A percentile compares a stretch with the other conserved stretches of the same genome.
Conservation (phyloP, 441 rosid species). For the Macaranga tanarius region DNA sequence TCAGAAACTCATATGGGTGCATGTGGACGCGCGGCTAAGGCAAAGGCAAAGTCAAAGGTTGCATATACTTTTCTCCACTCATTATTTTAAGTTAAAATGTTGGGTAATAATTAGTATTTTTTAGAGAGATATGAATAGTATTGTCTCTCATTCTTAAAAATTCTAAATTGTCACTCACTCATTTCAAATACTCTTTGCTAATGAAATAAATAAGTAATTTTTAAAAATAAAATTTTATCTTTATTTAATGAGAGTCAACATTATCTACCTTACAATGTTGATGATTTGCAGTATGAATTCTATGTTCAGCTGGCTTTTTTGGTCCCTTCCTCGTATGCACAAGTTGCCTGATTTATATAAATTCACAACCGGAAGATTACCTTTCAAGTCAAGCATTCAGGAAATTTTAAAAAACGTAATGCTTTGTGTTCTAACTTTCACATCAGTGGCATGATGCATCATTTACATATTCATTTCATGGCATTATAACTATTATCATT, state of each 20-base stretch:
- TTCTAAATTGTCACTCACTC: no score
- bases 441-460: neutral
- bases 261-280: no score
- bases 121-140: no score
- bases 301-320: conserved; percentile 1
- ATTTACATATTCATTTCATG: neutral
- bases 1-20: neutral
- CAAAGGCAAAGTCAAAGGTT: neutral
- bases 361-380: neutral
- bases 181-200: no score
- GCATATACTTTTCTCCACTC: neutral
- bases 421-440: conserved; percentile 1
- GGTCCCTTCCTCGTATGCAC: no score
- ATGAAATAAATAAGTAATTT: no score
- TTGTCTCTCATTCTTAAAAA: no score
- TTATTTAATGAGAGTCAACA: no score
- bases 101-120: no score
- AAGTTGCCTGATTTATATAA: neutral
- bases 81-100: no score
- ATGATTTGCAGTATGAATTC: neutral
- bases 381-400: conserved; percentile 10
- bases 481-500: neutral
- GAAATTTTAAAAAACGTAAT: neutral
- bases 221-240: no score
- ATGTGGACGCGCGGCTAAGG: no score